These are phyloP conservation scores for Myriosclerotinia scirpicola DNA, from an alignment of 2,329 filamentous ascomycete genomes.

Conservation along the genomic window DNA sequence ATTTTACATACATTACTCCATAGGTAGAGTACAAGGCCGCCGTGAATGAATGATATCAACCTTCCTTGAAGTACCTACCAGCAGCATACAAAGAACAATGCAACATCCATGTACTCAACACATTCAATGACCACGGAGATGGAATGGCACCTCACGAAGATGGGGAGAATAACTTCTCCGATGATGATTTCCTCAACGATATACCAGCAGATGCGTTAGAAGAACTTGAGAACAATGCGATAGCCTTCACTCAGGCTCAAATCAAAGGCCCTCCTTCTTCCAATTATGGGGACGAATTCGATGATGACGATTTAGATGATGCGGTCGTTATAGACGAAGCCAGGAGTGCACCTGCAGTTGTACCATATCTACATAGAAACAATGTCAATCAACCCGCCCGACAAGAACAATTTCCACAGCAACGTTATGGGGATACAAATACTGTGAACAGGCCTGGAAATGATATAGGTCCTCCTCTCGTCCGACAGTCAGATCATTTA, in stretches of 20 bases:
- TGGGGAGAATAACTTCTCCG: constrained; percentile 59
- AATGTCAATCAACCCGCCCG: constrained; percentile 28
- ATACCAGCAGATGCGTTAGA: constrained; percentile 57
- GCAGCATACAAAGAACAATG: background rate
- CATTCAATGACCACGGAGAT: constrained; percentile 34
- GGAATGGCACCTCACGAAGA: constrained; percentile 42
- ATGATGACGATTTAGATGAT: constrained; percentile 51
- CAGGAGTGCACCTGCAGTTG: constrained; percentile 32
- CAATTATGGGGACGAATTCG: constrained; percentile 43
- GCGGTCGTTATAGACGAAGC: constrained; percentile 50
- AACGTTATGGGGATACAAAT: constrained; percentile 28
- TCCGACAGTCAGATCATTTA: constrained; percentile 18
- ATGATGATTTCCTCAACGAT: constrained; percentile 64
- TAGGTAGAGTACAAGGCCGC: background rate
- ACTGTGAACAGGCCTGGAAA: constrained; percentile 26
- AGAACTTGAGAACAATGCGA: constrained; percentile 64
- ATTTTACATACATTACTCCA: background rate
- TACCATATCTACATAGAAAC: constrained; percentile 27
- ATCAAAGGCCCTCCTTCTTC: constrained; percentile 37
- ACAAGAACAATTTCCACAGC: constrained; percentile 33
- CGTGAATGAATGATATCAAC: background rate
- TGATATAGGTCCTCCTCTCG: constrained; percentile 24
- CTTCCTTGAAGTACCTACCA: too few relatives aligned
- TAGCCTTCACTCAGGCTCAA: constrained; percentile 52
- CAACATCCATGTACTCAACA: background rate